A percentile compares a stretch with the other conserved stretches of the same genome.
Evolutionary conservation across 192 early-diverging fungal genomes (phyloP).

Genomic region (Geosiphon pyriformis): DNA sequence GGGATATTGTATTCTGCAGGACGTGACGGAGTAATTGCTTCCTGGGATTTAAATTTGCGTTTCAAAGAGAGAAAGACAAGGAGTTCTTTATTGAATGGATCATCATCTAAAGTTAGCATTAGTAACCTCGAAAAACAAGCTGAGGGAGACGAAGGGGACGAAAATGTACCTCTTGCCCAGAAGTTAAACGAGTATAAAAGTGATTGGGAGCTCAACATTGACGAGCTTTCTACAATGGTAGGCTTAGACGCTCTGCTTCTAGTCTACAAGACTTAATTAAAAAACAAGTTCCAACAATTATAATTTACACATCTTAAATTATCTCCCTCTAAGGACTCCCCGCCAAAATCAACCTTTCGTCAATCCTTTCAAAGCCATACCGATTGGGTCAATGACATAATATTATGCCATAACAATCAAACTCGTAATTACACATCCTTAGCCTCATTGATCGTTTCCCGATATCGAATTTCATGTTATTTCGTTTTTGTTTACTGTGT

Average conservation of each 20-base stretch:
- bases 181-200: conserved; percentile 5
- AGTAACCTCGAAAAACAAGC: too few relatives aligned
- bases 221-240: not conserved
- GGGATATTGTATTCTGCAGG: conserved; percentile 85
- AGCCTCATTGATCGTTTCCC: too few relatives aligned
- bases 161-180: conserved; percentile 5
- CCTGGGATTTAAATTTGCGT: conserved; percentile 73
- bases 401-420: conserved; percentile 59
- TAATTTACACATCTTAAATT: too few relatives aligned
- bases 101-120: too few relatives aligned
- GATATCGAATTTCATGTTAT: not conserved
- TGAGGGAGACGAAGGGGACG: not conserved
- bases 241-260: not conserved
- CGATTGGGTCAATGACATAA: conserved; percentile 97
- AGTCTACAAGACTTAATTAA: too few relatives aligned
- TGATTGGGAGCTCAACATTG: conserved; percentile 16
- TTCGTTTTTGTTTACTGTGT: not conserved
- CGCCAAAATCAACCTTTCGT: conserved; percentile 57
- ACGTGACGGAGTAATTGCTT: conserved; percentile 80
- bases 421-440: conserved; percentile 43
- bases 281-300: too few relatives aligned
- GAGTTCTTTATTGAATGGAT: not conserved
- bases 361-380: conserved; percentile 75
- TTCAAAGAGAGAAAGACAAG: conserved; percentile 1
- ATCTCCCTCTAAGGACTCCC: conserved; percentile 26